These are phyloP conservation scores for Plantago major DNA, from an alignment of 257 asterid genomes.

Conservation along the genomic window DNA sequence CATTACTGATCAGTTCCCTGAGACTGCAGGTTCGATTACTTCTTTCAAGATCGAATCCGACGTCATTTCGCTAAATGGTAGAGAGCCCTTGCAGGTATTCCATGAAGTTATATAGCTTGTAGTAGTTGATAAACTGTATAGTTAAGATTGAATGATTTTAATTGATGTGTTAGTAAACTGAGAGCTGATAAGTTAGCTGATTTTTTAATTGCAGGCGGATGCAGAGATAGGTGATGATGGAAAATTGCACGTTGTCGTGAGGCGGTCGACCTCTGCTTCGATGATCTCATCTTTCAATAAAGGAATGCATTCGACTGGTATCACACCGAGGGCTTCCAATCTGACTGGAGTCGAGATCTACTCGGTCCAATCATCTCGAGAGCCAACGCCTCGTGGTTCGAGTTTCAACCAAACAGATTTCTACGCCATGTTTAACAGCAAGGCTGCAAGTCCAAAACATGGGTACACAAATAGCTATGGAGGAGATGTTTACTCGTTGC, in stretches of 20 bases:
- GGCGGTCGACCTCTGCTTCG: conserved; percentile 55
- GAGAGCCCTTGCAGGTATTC: conserved; percentile 46
- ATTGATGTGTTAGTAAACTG: too few relatives aligned
- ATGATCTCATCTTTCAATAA: conserved; percentile 48
- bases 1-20: conserved; percentile 77
- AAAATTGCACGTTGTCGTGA: conserved; percentile 73
- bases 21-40: conserved; percentile 73
- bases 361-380: conserved; percentile 82
- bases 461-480: conserved; percentile 56
- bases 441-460: conserved; percentile 68
- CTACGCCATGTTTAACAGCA: conserved; percentile 73
- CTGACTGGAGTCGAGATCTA: conserved; percentile 86
- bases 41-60: conserved; percentile 79
- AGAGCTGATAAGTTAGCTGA: neutral
- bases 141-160: too few relatives aligned
- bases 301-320: conserved; percentile 37
- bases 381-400: conserved; percentile 83
- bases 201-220: conserved; percentile 42
- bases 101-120: too few relatives aligned
- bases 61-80: conserved; percentile 70
- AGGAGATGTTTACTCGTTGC: conserved; percentile 59
- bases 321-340: conserved; percentile 78
- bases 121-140: too few relatives aligned
- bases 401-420: conserved; percentile 82
- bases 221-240: conserved; percentile 91